Conservation (phyloP, 2,329 filamentous ascomycete species). For the Neophaeococcomyces mojaviensis region DNA sequence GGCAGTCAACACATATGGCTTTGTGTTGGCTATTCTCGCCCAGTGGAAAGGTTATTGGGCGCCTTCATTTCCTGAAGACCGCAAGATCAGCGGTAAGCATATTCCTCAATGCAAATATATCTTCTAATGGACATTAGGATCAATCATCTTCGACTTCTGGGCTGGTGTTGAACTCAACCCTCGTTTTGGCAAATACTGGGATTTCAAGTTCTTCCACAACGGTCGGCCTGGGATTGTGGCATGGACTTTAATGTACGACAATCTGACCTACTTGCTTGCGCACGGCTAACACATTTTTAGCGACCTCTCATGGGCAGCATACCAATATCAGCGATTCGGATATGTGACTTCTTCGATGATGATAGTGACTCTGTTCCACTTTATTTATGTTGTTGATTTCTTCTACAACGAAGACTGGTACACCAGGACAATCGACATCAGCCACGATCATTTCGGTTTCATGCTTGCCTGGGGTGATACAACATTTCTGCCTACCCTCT, state of each 20-base stretch:
- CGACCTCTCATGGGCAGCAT: slow-evolving; percentile 33
- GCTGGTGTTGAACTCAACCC: slow-evolving; percentile 44
- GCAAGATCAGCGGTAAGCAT: slow-evolving; percentile 9
- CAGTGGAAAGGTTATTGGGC: slow-evolving; percentile 9
- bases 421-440: slow-evolving; percentile 35
- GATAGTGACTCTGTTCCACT: slow-evolving; percentile 38
- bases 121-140: slow-evolving; percentile 21
- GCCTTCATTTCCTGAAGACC: slow-evolving; percentile 6
- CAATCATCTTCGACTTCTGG: slow-evolving; percentile 38
- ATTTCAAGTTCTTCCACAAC: slow-evolving; percentile 43
- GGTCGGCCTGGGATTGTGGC: slow-evolving; percentile 32
- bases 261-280: slow-evolving; percentile 3
- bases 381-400: slow-evolving; percentile 42
- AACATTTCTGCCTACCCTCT: slow-evolving; percentile 40
- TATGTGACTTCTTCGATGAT: slow-evolving; percentile 38
- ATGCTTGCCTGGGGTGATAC: slow-evolving; percentile 41
- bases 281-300: slow-evolving; percentile 16
- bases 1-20: slow-evolving; percentile 9
- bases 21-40: slow-evolving; percentile 6
- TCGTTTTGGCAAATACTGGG: slow-evolving; percentile 35
- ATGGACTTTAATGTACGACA: slow-evolving; percentile 8
- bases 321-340: slow-evolving; percentile 36
- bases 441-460: slow-evolving; percentile 38
- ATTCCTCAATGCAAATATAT: not conserved
- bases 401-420: slow-evolving; percentile 44